These are phyloP conservation scores for Bryoglossum gracile DNA, from an alignment of 495 filamentous ascomycete species.

Conservation along the genomic window DNA sequence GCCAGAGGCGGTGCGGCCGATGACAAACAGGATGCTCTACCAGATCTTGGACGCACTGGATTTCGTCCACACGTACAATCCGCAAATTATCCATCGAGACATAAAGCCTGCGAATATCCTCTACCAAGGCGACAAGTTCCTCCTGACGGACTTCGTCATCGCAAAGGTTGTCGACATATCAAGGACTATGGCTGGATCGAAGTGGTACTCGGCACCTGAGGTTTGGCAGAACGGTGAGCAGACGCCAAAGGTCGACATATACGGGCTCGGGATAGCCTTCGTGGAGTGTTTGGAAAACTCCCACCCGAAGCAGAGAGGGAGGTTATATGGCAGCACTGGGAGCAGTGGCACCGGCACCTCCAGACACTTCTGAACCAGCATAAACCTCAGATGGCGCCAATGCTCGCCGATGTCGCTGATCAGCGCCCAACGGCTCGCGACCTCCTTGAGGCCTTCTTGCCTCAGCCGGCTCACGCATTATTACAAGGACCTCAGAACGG, in stretches of 20 bases:
- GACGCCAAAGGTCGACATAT: not conserved
- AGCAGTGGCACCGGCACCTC: not conserved
- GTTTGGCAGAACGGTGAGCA: not conserved
- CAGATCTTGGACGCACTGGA: conserved; percentile 21
- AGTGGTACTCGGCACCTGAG: not conserved
- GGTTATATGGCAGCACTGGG: not conserved
- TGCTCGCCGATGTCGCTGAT: conserved; percentile 14
- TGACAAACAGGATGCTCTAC: conserved; percentile 16
- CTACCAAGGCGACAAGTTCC: conserved; percentile 14
- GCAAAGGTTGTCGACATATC: conserved; percentile 19
- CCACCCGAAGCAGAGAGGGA: not conserved
- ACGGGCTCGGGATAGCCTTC: not conserved
- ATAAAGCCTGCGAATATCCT: too few species aligned
- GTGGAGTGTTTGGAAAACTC: not conserved
- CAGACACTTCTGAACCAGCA: not conserved
- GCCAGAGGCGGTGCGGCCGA: conserved; percentile 1
- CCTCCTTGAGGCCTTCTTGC: too few species aligned
- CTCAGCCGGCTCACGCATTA: conserved; percentile 10
- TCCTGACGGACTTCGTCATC: conserved; percentile 21
- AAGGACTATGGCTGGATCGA: conserved; percentile 9
- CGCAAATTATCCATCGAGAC: conserved; percentile 23
- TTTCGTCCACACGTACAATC: conserved; percentile 17
- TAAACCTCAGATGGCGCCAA: conserved; percentile 9
- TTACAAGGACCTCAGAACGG: not conserved
- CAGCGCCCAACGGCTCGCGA: conserved; percentile 20